A percentile compares a stretch with the other conserved stretches of the same genome.
phyloP scores from a whole-genome alignment of 2,329 filamentous ascomycete species.

The Lithohypha guttulata region DNA sequence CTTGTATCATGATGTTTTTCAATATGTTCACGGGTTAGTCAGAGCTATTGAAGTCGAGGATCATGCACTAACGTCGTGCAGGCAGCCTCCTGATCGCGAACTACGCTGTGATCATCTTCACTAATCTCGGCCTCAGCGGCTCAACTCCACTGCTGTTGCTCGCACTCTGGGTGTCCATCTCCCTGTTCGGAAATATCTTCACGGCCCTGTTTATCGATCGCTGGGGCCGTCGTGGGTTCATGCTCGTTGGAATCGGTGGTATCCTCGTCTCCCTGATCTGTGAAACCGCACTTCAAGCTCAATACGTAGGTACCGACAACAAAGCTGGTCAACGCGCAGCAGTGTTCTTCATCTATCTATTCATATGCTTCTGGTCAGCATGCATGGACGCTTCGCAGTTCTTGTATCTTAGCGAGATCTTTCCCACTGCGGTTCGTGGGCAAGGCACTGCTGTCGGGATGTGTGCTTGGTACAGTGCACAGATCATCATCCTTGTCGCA shows the following conservation, averaged over 20 bases:
- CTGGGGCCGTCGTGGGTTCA: slow-evolving; percentile 32
- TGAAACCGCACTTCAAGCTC: slow-evolving; percentile 29
- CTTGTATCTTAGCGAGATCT: slow-evolving; percentile 23
- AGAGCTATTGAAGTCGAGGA: too few species aligned
- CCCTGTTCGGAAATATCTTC: slow-evolving; percentile 32
- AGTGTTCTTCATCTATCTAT: slow-evolving; percentile 34
- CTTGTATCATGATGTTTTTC: slow-evolving; percentile 31
- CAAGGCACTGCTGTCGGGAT: slow-evolving; percentile 17
- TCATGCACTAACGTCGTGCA: too few species aligned
- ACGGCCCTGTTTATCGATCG: slow-evolving; percentile 32
- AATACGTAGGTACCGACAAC: slow-evolving; percentile 28
- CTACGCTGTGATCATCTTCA: slow-evolving; percentile 33
- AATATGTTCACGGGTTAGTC: slow-evolving; percentile 30
- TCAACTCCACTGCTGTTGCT: slow-evolving; percentile 35
- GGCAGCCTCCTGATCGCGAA: slow-evolving; percentile 28
- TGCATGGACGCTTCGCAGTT: slow-evolving; percentile 40
- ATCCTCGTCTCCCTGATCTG: slow-evolving; percentile 32
- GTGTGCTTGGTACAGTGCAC: slow-evolving; percentile 11
- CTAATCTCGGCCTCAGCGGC: slow-evolving; percentile 27
- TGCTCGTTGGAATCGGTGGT: slow-evolving; percentile 33
- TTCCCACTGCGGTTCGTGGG: slow-evolving; percentile 16
- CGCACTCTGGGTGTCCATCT: slow-evolving; percentile 35
- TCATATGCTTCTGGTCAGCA: slow-evolving; percentile 26
- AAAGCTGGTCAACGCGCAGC: slow-evolving; percentile 27
- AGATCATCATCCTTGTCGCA: slow-evolving; percentile 27